Evolutionary conservation across 2,329 filamentous ascomycete genomes (phyloP), one percentile per base, ranked within the genome.

Genomic region (Davidsoniella eucalypti): DNA sequence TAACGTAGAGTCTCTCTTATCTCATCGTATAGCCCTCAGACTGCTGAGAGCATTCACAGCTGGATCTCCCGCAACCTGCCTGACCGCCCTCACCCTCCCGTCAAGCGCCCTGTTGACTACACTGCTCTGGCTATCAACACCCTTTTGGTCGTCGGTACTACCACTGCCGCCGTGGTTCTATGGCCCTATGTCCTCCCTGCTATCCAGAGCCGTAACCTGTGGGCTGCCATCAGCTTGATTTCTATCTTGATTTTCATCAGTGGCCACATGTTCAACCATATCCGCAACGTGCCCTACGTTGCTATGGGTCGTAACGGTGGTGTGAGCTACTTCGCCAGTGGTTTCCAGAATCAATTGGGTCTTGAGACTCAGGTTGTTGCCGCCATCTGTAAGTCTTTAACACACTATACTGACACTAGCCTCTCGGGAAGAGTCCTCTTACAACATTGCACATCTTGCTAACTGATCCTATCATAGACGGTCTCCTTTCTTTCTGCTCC

Each of bases 241-340:
- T 73, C 80, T 12, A 88, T 98, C 55, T 75, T 98, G 40, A 72
- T 95, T 52, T 98, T 96, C 68, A 95, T 84, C 44, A 92, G 84
- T 58, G 93, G 92, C 38, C 88, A 96, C 67, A 98, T 98, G 93
- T 98, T 93, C 75, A 98, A 96, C 66, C 88, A 95, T 62, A 98
- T 98, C 61, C 79, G 93, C 58, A 90, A 92, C 64, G 86, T 93
- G 2, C 92, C 92, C 2, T 98, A 98, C 59, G 87, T 96, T 29
- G 73, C 80, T 40, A 84, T 83, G 40, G 80, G 96, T 62, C 86
- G 87, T 37, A 79, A 76, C 50, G 92, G 92, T 16, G 87, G 87
- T 4, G 77, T 98, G 55, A 84, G 68, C 61, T 96, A 96, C 65
- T 92, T 98, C 65, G 86, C 90, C 3, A 74, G 75, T 38, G 90